Conservation (phyloP, 108 stramenopile genomes). For the Cyclostephanos invisitatus region DNA sequence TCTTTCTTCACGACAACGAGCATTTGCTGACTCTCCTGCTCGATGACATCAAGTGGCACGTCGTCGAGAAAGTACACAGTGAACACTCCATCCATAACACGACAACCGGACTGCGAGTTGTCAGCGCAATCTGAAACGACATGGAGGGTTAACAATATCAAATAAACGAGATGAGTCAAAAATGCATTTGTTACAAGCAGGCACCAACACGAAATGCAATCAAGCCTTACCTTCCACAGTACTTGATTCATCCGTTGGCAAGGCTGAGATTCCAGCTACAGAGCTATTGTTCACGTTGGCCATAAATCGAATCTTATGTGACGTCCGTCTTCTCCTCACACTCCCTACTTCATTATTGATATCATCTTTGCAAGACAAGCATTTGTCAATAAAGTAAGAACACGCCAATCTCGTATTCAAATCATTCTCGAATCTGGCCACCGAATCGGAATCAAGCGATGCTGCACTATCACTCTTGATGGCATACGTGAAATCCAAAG, state of each 20-base stretch:
- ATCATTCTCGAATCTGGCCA: slow-evolving; percentile 42
- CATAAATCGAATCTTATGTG: slow-evolving; percentile 10
- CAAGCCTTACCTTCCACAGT: slow-evolving; percentile 15
- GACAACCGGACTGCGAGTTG: slow-evolving; percentile 9
- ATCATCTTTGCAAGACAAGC: slow-evolving; percentile 26
- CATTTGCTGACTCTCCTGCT: slow-evolving; percentile 26
- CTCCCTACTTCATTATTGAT: neutral
- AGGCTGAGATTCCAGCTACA: slow-evolving; percentile 37
- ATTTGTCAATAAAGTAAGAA: slow-evolving; percentile 31
- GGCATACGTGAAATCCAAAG: slow-evolving; percentile 28
- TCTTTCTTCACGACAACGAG: slow-evolving; percentile 24
- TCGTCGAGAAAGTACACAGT: slow-evolving; percentile 34
- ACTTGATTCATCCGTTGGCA: slow-evolving; percentile 31
- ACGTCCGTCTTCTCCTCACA: slow-evolving; percentile 14
- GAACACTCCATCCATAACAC: slow-evolving; percentile 37
- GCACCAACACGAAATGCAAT: neutral
- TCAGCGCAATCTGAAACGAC: neutral
- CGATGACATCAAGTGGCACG: slow-evolving; percentile 12
- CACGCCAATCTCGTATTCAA: slow-evolving; percentile 36
- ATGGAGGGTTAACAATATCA: neutral
- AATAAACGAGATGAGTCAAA: neutral
- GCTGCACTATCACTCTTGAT: slow-evolving; percentile 17
- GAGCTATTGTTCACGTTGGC: slow-evolving; percentile 20
- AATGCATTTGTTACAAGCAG: neutral
- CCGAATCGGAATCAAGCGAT: neutral